Evolutionary conservation across 2,329 filamentous ascomycete species (phyloP), one percentile per base, ranked within the genome.

Genomic region (Pezicula rhizophila): DNA sequence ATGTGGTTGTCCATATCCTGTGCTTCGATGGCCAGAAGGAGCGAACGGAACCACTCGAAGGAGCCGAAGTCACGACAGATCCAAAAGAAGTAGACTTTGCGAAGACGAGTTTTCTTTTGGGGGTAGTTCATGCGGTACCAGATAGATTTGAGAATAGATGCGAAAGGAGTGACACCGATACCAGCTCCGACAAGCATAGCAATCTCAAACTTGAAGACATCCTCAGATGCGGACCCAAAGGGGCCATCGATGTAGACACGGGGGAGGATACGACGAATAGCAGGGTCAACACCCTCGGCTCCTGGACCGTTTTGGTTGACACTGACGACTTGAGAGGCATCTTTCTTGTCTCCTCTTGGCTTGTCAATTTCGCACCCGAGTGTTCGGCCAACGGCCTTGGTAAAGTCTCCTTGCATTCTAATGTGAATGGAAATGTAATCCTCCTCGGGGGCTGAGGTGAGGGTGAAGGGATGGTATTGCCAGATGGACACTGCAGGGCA

Each of bases 61-160:
- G 85, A 89, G 31, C 85, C 87, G 62, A 92, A 92, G 68, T 93
- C 88, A 67, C 88, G 79, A 74, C 88, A 92, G 54, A 93, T 84
- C 89, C 89, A 93, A 78, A 93, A 90, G 74, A 93, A 93, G 73
- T 93, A 95, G 20, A 95, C 87, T 68, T 93, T 95, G 62, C 84
- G 78, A 39, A 95, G 76, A 4, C 87, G 77, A 2, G 87, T 91
- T 70, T 85, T 86, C 68, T 84, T 80, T 65, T 88, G 84, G 2
- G 86, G 85, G 69, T 89, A 91, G 75, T 90, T 92, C 84, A 92
- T 90, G 44, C 88, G 82, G 73, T 93, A 95, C 89, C 89, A 95
- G 69, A 95, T 92, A 46, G 85, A 90, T 75, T 95, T 95, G 63
- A 92, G 77, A 59, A 92, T 91, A 0, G 86, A 89, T 11, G 87